These are phyloP conservation scores for Trichoderma gamsii DNA, from an alignment of 495 filamentous ascomycete species.

Conservation along the genomic window DNA sequence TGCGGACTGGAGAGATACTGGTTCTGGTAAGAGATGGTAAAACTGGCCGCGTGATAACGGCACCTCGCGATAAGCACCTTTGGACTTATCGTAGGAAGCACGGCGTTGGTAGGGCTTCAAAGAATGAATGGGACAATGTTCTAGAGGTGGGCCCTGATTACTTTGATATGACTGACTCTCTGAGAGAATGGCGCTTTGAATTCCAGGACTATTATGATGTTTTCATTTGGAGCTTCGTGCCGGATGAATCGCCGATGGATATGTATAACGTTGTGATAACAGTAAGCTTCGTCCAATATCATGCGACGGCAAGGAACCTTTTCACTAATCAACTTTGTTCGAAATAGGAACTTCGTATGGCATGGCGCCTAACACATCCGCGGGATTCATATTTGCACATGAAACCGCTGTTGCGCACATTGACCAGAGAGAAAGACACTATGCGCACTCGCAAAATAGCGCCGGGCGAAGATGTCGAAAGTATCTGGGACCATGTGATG, in stretches of 20 bases:
- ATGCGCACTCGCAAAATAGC: constrained; percentile 34
- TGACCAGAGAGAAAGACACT: constrained; percentile 35
- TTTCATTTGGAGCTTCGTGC: constrained; percentile 44
- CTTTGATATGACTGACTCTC: constrained; percentile 34
- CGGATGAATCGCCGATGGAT: constrained; percentile 23
- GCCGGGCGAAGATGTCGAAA: constrained; percentile 33
- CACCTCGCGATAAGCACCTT: constrained; percentile 36
- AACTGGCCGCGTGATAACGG: constrained; percentile 39
- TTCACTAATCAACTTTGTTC: background rate
- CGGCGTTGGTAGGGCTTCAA: constrained; percentile 38
- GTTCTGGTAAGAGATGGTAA: constrained; percentile 44
- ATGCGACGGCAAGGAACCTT: background rate
- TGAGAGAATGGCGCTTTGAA: constrained; percentile 39
- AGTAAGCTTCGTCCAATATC: background rate
- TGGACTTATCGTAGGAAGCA: constrained; percentile 42
- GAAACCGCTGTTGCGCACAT: constrained; percentile 32
- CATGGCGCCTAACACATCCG: constrained; percentile 7
- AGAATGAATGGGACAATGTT: constrained; percentile 36
- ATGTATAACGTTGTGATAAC: constrained; percentile 18
- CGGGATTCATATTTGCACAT: constrained; percentile 24
- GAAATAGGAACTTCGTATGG: constrained; percentile 1
- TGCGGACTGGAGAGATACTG: constrained; percentile 37
- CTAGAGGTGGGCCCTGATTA: constrained; percentile 34
- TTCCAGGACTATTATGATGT: constrained; percentile 49
- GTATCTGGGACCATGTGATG: constrained; percentile 34